These are phyloP conservation scores for Fusarium palustre DNA, from an alignment of 2,329 filamentous ascomycete genomes.

Conservation along the genomic window DNA sequence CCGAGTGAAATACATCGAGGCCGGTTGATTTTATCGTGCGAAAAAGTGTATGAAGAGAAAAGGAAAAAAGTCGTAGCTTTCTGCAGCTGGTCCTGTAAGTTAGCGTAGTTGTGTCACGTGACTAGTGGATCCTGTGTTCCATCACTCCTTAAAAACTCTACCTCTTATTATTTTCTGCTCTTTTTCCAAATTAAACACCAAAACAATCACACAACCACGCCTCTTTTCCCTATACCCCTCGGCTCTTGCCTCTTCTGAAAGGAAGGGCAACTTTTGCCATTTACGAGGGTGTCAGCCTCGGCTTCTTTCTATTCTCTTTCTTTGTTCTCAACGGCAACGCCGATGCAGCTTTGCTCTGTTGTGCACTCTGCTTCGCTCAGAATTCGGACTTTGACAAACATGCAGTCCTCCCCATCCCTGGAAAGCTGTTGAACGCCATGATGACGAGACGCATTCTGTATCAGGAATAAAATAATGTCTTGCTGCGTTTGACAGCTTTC, in stretches of 20 bases:
- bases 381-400: conserved; percentile 26
- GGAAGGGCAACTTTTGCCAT: conserved; percentile 32
- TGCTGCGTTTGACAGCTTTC: conserved; percentile 16
- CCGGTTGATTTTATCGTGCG: conserved; percentile 73
- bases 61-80: conserved; percentile 31
- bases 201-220: conserved; percentile 11
- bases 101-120: conserved; percentile 45
- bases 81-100: neutral
- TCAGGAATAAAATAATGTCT: neutral
- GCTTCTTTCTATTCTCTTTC: neutral
- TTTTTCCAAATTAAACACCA: conserved; percentile 10
- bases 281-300: conserved; percentile 10
- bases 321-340: conserved; percentile 15
- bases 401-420: conserved; percentile 22
- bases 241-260: conserved; percentile 11
- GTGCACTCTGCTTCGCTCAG: conserved; percentile 9
- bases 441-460: conserved; percentile 14
- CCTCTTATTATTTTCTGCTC: conserved; percentile 18
- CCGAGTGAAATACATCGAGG: conserved; percentile 61
- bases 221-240: conserved; percentile 6
- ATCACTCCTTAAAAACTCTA: conserved; percentile 28
- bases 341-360: conserved; percentile 15
- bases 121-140: conserved; percentile 19
- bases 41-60: conserved; percentile 58
- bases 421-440: conserved; percentile 26